These are phyloP conservation scores for Arthrobotrys megalospora DNA, from an alignment of 2,329 filamentous ascomycete species.

Conservation along the genomic window DNA sequence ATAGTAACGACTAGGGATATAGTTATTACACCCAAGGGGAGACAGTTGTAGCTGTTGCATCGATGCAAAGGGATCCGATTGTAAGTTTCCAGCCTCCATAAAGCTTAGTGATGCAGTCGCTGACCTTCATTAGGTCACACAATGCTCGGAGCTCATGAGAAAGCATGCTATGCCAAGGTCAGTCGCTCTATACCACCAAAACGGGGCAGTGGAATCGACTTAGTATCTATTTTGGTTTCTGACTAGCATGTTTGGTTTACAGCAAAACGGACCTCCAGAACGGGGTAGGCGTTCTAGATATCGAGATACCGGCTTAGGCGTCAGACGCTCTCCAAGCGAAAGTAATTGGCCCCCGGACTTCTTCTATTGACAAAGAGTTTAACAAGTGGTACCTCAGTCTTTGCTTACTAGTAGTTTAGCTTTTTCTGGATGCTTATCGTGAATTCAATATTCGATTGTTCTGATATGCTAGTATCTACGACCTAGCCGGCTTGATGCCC, in stretches of 20 bases:
- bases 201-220: no score
- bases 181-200: not conserved
- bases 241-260: not conserved
- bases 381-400: no score
- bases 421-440: not conserved
- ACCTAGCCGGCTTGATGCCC: not conserved
- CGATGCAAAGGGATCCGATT: constrained; percentile 91
- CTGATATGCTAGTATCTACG: no score
- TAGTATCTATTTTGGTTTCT: not conserved
- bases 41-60: constrained; percentile 88
- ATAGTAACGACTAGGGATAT: constrained; percentile 2
- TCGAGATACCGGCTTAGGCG: constrained; percentile 36
- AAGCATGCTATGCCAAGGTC: constrained; percentile 49
- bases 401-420: not conserved
- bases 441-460: not conserved
- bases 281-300: constrained; percentile 35
- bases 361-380: no score
- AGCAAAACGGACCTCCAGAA: constrained; percentile 51
- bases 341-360: no score
- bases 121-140: constrained; percentile 26
- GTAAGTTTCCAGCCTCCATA: constrained; percentile 12
- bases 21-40: constrained; percentile 57
- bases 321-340: no score
- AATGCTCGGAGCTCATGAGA: constrained; percentile 59
- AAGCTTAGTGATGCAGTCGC: not conserved